phyloP scores from a whole-genome alignment of 176 grass and related monocot genomes.

The Stipa capillata region DNA sequence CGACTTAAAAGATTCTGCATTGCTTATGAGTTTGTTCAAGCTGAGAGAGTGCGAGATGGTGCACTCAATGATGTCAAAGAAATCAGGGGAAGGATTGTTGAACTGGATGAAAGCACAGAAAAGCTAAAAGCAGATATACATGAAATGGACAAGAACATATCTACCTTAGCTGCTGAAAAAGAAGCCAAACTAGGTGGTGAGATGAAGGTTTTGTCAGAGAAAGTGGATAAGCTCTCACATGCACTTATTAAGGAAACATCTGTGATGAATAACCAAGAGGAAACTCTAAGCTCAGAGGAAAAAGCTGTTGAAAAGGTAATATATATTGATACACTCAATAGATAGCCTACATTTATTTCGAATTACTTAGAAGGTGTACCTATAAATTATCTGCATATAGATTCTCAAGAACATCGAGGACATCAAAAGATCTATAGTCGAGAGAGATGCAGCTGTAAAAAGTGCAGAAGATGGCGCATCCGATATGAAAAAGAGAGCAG shows the following conservation, averaged over 20 bases:
- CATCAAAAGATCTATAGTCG: slow-evolving; percentile 60
- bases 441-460: slow-evolving; percentile 72
- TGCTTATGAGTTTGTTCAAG: slow-evolving; percentile 87
- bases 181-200: slow-evolving; percentile 68
- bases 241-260: slow-evolving; percentile 91
- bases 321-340: neutral
- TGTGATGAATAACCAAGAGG: slow-evolving; percentile 77
- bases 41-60: slow-evolving; percentile 58
- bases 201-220: slow-evolving; percentile 64
- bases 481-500: slow-evolving; percentile 71
- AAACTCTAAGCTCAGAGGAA: slow-evolving; percentile 66
- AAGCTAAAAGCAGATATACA: slow-evolving; percentile 56
- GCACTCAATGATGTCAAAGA: slow-evolving; percentile 53
- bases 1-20: slow-evolving; percentile 80
- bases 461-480: slow-evolving; percentile 59
- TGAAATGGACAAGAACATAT: slow-evolving; percentile 75
- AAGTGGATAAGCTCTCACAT: slow-evolving; percentile 65
- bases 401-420: slow-evolving; percentile 76
- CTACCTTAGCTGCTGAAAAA: slow-evolving; percentile 62
- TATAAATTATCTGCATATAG: slow-evolving; percentile 25
- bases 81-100: slow-evolving; percentile 51
- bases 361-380: slow-evolving; percentile 4
- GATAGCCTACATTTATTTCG: neutral
- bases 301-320: slow-evolving; percentile 58
- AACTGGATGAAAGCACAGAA: slow-evolving; percentile 59